Evolutionary conservation across 2,329 filamentous ascomycete genomes (phyloP).

Genomic region (Thielaviopsis ethacetica): DNA sequence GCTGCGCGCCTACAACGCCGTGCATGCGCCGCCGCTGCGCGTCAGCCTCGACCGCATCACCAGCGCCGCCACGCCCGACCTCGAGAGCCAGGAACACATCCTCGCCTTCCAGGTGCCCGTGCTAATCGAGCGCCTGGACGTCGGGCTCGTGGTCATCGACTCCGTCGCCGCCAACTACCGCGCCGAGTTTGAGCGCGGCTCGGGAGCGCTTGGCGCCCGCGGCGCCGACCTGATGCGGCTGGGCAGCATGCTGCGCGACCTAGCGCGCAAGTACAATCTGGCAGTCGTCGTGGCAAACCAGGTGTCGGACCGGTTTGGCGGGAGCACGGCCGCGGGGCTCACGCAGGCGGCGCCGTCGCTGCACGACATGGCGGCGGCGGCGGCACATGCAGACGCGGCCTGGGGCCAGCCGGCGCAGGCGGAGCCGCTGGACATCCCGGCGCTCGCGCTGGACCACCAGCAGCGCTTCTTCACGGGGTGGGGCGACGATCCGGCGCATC

Average conservation of each 20-base stretch:
- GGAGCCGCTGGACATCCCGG: constrained; percentile 26
- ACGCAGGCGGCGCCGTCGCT: constrained; percentile 18
- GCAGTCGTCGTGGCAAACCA: constrained; percentile 91
- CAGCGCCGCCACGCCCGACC: constrained; percentile 69
- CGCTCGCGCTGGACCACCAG: constrained; percentile 69
- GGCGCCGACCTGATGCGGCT: constrained; percentile 62
- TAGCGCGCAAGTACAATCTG: constrained; percentile 59
- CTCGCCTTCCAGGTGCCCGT: constrained; percentile 83
- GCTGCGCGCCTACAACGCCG: constrained; percentile 29
- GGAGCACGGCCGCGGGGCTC: constrained; percentile 17
- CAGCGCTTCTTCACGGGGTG: constrained; percentile 92
- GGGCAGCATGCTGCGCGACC: constrained; percentile 55
- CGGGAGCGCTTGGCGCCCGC: constrained; percentile 52
- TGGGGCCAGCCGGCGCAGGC: constrained; percentile 18
- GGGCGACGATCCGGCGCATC: constrained; percentile 49
- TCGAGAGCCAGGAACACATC: constrained; percentile 93
- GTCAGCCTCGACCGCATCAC: constrained; percentile 62
- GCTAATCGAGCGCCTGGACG: constrained; percentile 54
- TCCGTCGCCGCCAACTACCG: constrained; percentile 92
- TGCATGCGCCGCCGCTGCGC: constrained; percentile 16
- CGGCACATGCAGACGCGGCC: constrained; percentile 26
- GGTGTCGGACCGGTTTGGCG: constrained; percentile 69
- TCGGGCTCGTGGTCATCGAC: constrained; percentile 76
- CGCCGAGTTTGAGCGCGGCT: constrained; percentile 51
- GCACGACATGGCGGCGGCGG: constrained; percentile 6